These are phyloP conservation scores for Fusarium sp. DNA, from an alignment of 2,329 filamentous ascomycete species.

Conservation along the genomic window DNA sequence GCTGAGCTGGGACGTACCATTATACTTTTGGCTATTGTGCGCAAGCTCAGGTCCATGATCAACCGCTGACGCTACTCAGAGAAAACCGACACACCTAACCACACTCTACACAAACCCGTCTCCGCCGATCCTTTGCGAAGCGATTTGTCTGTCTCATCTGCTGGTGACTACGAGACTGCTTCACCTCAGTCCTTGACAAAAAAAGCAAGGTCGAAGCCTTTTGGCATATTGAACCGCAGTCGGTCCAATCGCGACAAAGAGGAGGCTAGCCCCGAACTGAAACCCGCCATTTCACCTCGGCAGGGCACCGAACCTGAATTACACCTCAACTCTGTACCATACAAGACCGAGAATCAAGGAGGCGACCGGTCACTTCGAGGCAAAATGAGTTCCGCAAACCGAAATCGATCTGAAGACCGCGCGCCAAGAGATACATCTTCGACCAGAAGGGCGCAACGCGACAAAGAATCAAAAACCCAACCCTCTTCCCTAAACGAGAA, in stretches of 20 bases:
- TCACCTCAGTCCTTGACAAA: constrained; percentile 55
- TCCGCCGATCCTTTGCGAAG: constrained; percentile 63
- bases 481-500: constrained; percentile 71
- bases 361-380: constrained; percentile 77
- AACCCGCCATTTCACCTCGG: constrained; percentile 44
- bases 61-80: constrained; percentile 44
- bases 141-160: constrained; percentile 65
- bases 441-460: constrained; percentile 60
- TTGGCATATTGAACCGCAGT: constrained; percentile 65
- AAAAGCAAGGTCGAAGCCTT: constrained; percentile 68
- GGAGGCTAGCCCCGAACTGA: constrained; percentile 56
- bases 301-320: constrained; percentile 48
- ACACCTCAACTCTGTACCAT: constrained; percentile 52
- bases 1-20: constrained; percentile 22
- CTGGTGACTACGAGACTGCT: constrained; percentile 61
- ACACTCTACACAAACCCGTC: constrained; percentile 56
- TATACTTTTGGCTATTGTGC: constrained; percentile 40
- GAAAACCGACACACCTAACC: constrained; percentile 49
- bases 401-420: constrained; percentile 82
- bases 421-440: constrained; percentile 59
- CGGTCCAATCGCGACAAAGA: constrained; percentile 67
- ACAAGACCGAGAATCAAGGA: constrained; percentile 73
- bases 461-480: constrained; percentile 64
- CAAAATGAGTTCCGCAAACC: constrained; percentile 73
- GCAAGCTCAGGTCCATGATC: constrained; percentile 22